Evolutionary conservation across 805 yeast genomes (phyloP).

Genomic region (Candida adriatica): DNA sequence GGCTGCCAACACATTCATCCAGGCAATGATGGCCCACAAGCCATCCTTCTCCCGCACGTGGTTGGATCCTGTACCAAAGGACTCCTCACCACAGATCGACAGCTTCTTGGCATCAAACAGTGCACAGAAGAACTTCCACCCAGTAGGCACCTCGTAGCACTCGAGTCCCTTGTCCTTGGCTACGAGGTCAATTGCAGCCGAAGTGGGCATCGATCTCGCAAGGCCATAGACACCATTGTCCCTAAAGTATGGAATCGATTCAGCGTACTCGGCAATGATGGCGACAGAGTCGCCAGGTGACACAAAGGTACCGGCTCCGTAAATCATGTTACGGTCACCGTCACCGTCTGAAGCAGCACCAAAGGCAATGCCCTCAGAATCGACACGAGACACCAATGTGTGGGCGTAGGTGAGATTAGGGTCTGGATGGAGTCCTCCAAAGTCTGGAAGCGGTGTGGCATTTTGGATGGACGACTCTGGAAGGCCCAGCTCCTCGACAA

Average conservation of each 20-base stretch:
- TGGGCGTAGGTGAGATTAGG: slow-evolving; percentile 94
- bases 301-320: slow-evolving; percentile 90
- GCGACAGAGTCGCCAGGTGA: slow-evolving; percentile 99
- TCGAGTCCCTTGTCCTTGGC: slow-evolving; percentile 70
- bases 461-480: slow-evolving; percentile 70
- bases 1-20: slow-evolving; percentile 92
- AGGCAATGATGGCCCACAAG: slow-evolving; percentile 93
- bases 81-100: slow-evolving; percentile 96
- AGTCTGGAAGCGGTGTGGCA: slow-evolving; percentile 74
- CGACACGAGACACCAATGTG: slow-evolving; percentile 83
- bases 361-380: slow-evolving; percentile 70
- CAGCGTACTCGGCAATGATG: slow-evolving; percentile 89
- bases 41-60: slow-evolving; percentile 98
- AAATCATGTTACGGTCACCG: slow-evolving; percentile 98
- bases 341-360: slow-evolving; percentile 99
- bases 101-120: slow-evolving; percentile 88
- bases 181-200: slow-evolving; percentile 88
- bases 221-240: slow-evolving; percentile 83
- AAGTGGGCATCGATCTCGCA: slow-evolving; percentile 97
- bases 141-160: slow-evolving; percentile 94
- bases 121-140: slow-evolving; percentile 98
- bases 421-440: slow-evolving; percentile 97
- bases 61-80: slow-evolving; percentile 96
- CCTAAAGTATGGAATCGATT: slow-evolving; percentile 86
- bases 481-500: slow-evolving; percentile 78